phyloP scores from a whole-genome alignment of 768 basidiomycete genomes.

The Boletellus ananiceps region DNA sequence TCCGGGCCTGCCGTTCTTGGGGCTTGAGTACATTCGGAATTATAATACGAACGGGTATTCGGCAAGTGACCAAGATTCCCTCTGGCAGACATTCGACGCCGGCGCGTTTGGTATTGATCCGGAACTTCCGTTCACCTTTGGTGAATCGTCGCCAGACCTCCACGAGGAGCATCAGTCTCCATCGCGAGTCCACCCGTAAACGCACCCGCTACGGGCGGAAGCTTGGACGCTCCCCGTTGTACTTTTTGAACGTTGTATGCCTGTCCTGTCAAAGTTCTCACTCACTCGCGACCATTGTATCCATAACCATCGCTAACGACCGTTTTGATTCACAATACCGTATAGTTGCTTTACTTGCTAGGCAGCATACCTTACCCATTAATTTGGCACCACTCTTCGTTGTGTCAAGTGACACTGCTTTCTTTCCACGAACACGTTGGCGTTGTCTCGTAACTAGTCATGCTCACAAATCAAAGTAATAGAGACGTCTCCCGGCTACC shows the following conservation, averaged over 20 bases:
- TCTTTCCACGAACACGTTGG: slow-evolving; percentile 1
- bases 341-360: slow-evolving; percentile 23
- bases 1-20: slow-evolving; percentile 77
- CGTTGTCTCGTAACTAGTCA: slow-evolving; percentile 6
- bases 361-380: slow-evolving; percentile 26
- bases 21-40: slow-evolving; percentile 79
- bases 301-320: slow-evolving; percentile 25
- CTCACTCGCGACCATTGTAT: slow-evolving; percentile 25
- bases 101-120: slow-evolving; percentile 73
- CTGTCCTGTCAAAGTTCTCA: neutral
- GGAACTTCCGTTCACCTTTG: slow-evolving; percentile 65
- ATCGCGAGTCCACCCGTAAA: slow-evolving; percentile 19
- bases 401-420: slow-evolving; percentile 1
- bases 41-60: slow-evolving; percentile 50
- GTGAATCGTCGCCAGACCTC: slow-evolving; percentile 31
- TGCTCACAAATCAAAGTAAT: slow-evolving; percentile 10
- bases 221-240: slow-evolving; percentile 3
- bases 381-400: slow-evolving; percentile 19
- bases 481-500: neutral
- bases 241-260: slow-evolving; percentile 17
- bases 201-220: neutral
- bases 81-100: slow-evolving; percentile 64
- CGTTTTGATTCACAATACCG: slow-evolving; percentile 16
- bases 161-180: slow-evolving; percentile 30
- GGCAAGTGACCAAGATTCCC: slow-evolving; percentile 35